Evolutionary conservation across 805 yeast species (phyloP).

Genomic region (Monosporozyma yasuniensis): DNA sequence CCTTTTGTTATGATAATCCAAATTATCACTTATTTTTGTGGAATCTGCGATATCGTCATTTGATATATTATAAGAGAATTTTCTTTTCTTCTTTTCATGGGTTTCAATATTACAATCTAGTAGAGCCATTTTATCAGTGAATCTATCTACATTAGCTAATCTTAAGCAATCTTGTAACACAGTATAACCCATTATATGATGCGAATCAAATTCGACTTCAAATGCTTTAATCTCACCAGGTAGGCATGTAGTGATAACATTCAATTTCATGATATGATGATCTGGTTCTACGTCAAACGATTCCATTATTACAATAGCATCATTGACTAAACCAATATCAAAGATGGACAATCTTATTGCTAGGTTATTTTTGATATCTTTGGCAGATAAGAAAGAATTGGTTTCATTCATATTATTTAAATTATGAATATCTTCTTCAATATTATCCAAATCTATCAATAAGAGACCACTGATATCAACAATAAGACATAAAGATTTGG

Average conservation of each 20-base stretch:
- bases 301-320: slow-evolving; percentile 13
- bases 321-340: slow-evolving; percentile 19
- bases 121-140: slow-evolving; percentile 18
- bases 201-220: slow-evolving; percentile 13
- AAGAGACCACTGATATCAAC: slow-evolving; percentile 20
- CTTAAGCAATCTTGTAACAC: slow-evolving; percentile 14
- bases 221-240: slow-evolving; percentile 19
- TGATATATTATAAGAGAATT: not conserved
- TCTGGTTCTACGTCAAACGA: slow-evolving; percentile 4
- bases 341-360: slow-evolving; percentile 14
- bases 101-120: slow-evolving; percentile 5
- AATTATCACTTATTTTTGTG: too few species aligned
- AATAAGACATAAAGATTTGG: slow-evolving; percentile 15
- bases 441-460: slow-evolving; percentile 12
- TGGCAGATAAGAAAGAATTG: not conserved
- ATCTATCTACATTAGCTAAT: slow-evolving; percentile 9
- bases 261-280: slow-evolving; percentile 8
- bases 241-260: slow-evolving; percentile 13
- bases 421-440: slow-evolving; percentile 5
- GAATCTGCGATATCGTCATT: not conserved
- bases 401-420: not conserved
- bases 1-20: not conserved
- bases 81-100: not conserved
- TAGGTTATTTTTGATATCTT: slow-evolving; percentile 2
- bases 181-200: slow-evolving; percentile 15